Conservation (phyloP, 192 early-diverging fungal genomes). For the Coemansia pectinata region DNA sequence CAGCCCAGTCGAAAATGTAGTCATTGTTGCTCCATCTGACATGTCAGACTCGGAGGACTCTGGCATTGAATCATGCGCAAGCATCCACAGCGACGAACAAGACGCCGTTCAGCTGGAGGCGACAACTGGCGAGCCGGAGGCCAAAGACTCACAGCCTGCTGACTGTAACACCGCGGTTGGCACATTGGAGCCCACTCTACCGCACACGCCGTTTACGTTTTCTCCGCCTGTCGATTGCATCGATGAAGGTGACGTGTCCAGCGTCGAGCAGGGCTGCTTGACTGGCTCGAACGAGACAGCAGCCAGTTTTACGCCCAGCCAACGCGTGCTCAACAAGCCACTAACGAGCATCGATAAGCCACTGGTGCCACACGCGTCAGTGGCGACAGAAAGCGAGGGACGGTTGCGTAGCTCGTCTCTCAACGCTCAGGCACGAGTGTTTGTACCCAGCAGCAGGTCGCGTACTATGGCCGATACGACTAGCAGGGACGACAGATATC, state of each 20-base stretch:
- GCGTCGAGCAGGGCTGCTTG: not conserved
- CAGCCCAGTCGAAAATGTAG: constrained; percentile 22
- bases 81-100: not conserved
- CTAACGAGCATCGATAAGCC: not conserved
- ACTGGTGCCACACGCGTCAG: not conserved
- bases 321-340: not conserved
- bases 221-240: not conserved
- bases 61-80: constrained; percentile 28
- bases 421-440: constrained; percentile 34
- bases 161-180: not conserved
- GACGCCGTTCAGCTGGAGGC: not conserved
- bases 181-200: not conserved
- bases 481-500: not conserved
- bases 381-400: not conserved
- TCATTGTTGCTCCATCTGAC: constrained; percentile 19
- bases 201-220: not conserved
- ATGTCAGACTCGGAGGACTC: constrained; percentile 45
- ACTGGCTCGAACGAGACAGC: not conserved
- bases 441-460: constrained; percentile 26
- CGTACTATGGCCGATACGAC: not conserved
- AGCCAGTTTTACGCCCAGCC: not conserved
- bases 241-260: not conserved
- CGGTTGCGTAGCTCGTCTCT: constrained; percentile 40
- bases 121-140: not conserved
- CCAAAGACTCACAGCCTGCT: not conserved